Evolutionary conservation across 2,329 filamentous ascomycete genomes (phyloP).

Genomic region (Juglanconis juglandina): DNA sequence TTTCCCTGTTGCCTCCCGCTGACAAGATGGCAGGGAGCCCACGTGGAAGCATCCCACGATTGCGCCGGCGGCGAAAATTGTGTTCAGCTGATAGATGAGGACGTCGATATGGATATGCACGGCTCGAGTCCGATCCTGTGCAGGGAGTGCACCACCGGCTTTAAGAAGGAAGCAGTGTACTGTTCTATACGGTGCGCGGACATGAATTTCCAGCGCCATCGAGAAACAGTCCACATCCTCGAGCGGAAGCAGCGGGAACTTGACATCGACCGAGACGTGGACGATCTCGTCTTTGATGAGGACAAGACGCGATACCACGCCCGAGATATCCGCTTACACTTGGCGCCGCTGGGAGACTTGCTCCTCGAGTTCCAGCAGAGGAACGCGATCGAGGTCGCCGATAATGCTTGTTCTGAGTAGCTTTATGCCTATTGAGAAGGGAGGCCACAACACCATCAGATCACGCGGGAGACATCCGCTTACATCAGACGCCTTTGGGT

Average conservation of each 20-base stretch:
- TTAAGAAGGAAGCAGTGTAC: constrained; percentile 27
- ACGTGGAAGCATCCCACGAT: constrained; percentile 23
- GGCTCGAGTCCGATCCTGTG: constrained; percentile 25
- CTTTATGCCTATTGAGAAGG: neutral
- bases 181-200: constrained; percentile 30
- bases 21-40: constrained; percentile 18
- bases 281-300: constrained; percentile 18
- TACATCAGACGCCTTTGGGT: neutral
- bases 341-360: constrained; percentile 19
- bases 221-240: constrained; percentile 29
- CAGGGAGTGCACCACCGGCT: constrained; percentile 29
- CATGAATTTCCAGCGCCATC: constrained; percentile 30
- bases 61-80: constrained; percentile 25
- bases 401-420: neutral
- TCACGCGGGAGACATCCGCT: neutral
- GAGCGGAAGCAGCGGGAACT: constrained; percentile 19
- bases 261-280: constrained; percentile 16
- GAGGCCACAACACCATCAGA: neutral
- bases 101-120: constrained; percentile 20
- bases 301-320: constrained; percentile 20
- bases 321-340: constrained; percentile 20
- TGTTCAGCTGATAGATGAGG: constrained; percentile 22
- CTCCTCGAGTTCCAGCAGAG: constrained; percentile 18
- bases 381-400: constrained; percentile 7
- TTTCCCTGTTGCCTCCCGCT: constrained; percentile 1